Conservation (phyloP, 192 early-diverging fungal genomes). For the Chytriomyces sp. region DNA sequence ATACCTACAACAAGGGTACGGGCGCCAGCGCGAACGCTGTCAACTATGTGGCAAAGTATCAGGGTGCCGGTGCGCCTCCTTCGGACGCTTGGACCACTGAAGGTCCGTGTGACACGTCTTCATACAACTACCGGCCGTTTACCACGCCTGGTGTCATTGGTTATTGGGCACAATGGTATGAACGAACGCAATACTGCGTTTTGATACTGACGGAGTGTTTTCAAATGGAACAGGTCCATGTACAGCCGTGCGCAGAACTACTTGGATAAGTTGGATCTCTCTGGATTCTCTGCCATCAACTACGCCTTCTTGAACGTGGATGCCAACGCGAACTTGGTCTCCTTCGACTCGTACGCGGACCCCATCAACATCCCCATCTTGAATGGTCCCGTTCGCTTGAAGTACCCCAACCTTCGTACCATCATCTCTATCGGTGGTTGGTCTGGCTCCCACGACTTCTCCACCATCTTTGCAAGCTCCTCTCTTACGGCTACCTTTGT, state of each 20-base stretch:
- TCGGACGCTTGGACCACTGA: neutral
- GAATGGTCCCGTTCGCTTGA: neutral
- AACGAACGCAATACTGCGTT: too few species aligned
- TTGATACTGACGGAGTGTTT: too few species aligned
- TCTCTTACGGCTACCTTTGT: neutral
- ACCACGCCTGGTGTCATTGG: constrained; percentile 24
- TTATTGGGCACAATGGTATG: constrained; percentile 23
- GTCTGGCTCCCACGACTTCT: constrained; percentile 21
- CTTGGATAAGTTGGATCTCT: neutral
- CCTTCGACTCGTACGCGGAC: constrained; percentile 23
- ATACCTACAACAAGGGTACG: constrained; percentile 18
- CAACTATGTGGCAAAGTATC: constrained; percentile 18
- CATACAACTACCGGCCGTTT: neutral
- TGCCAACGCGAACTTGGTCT: neutral
- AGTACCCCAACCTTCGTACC: constrained; percentile 18
- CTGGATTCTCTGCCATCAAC: constrained; percentile 4
- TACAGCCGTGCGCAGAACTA: constrained; percentile 2
- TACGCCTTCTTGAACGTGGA: constrained; percentile 25
- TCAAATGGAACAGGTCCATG: too few species aligned
- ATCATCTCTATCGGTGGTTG: constrained; percentile 23
- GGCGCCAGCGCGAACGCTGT: neutral
- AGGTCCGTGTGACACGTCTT: neutral
- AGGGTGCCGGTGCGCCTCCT: constrained; percentile 16
- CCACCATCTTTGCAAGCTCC: constrained; percentile 2
- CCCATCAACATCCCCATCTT: neutral